Base-by-base conservation (phyloP, 805 yeast genomes). In the Clavispora vitiphila region DNA sequence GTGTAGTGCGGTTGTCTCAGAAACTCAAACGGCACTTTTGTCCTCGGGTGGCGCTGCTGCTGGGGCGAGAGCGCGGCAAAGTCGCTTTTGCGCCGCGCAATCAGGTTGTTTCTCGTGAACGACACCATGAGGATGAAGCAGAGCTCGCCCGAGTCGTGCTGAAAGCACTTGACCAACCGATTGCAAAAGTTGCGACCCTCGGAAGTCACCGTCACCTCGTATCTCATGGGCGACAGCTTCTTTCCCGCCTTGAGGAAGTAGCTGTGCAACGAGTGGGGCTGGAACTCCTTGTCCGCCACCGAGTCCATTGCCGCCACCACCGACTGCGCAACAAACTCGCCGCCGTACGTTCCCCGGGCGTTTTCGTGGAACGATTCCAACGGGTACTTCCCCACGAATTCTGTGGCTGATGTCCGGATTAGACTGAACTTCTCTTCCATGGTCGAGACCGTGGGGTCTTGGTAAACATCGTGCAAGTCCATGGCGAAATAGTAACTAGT, bases 321-420 rank as follows among this genome's bases (percentile, higher is more conserved):
- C n/a, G 50, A 50, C 42, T 60, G 64, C 15, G 51, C 44, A 10
- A 58, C 51, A 27, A 58, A 48, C 42, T 61, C 65, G 3, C 64
- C 65, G 4, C 65, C 65, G 34, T 56, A 61, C 1, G 56, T 53
- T 2, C 65, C 65, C 19, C 65, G 42, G 14, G 51, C 50, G 4
- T 45, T 60, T 9, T 41, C 42, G 7, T 41, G 39, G 34, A 55
- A 50, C 8, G 56, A 48, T 40, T 60, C 56, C 41, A 59, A 50
- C 4, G 62, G 63, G 42, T 57, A 49, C 21, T 55, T 53, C 5
- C 61, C 64, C n/a, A 41, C 35, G 21, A 43, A 52, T 11, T 47
- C 47, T n/a, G 48, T 41, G n/a, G 43, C 48, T 10, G 44, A 49
- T 15, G 32, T 38, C 10, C 41, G 42, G 11, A 39, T 34, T n/a